Evolutionary conservation across 495 filamentous ascomycete species (phyloP).

Genomic region (Penicillium crystallinum): DNA sequence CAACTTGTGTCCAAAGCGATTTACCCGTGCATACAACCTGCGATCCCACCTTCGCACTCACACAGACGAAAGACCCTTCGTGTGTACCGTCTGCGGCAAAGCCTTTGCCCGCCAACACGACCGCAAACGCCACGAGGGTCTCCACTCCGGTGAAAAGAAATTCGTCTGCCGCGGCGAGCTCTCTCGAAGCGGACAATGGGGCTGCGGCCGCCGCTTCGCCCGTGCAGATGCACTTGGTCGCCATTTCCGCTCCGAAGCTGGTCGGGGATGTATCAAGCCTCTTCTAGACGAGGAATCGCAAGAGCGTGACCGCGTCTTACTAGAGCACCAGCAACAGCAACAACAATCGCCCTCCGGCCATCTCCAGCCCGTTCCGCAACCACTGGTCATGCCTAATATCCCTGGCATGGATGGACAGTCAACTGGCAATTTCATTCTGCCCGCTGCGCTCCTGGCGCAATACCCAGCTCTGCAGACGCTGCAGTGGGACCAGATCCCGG

Average conservation of each 20-base stretch:
- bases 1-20: conserved; percentile 77
- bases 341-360: conserved; percentile 22
- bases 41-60: conserved; percentile 90
- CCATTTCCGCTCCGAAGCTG: conserved; percentile 96
- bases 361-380: conserved; percentile 40
- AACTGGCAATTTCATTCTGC: conserved; percentile 61
- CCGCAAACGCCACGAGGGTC: conserved; percentile 83
- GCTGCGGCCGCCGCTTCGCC: conserved; percentile 88
- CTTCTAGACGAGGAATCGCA: conserved; percentile 83
- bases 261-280: conserved; percentile 92
- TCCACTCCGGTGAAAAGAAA: conserved; percentile 92
- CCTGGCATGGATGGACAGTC: conserved; percentile 38
- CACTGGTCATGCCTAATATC: conserved; percentile 38
- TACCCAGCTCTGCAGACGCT: conserved; percentile 84
- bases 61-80: conserved; percentile 87
- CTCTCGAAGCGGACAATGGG: conserved; percentile 77
- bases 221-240: conserved; percentile 91
- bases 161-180: conserved; percentile 93
- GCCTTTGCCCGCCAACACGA: conserved; percentile 94
- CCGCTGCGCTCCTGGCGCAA: conserved; percentile 81
- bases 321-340: conserved; percentile 57
- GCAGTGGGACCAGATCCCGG: conserved; percentile 63
- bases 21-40: conserved; percentile 84
- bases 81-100: conserved; percentile 95
- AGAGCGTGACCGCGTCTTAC: conserved; percentile 63